phyloP scores from a whole-genome alignment of 164 flowering plant genomes.

The Warburgia ugandensis region DNA sequence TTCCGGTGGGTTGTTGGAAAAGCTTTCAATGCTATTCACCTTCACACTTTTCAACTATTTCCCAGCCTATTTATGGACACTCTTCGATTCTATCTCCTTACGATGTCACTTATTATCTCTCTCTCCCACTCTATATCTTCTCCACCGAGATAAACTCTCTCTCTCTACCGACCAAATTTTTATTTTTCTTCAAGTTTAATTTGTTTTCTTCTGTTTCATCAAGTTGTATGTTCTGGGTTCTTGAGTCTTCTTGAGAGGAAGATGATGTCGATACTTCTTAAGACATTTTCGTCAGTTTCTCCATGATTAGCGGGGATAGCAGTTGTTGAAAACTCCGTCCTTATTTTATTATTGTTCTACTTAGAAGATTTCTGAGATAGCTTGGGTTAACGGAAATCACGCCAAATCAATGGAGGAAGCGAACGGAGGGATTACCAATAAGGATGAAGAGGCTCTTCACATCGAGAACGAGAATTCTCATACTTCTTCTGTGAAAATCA shows the following conservation, averaged over 20 bases:
- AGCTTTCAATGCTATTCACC: conserved; percentile 1
- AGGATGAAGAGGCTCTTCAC: neutral
- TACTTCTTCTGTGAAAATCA: neutral
- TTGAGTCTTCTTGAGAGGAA: no score
- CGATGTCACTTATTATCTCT: neutral
- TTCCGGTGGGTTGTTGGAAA: conserved; percentile 8
- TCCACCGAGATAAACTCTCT: no score
- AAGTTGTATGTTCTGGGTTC: no score
- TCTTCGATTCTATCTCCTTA: neutral
- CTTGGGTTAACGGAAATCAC: conserved; percentile 6
- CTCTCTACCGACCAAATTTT: no score
- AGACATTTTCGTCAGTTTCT: neutral
- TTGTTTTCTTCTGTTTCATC: no score
- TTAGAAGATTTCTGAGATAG: neutral
- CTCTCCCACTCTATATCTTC: no score
- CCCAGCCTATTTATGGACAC: neutral
- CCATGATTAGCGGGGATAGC: neutral
- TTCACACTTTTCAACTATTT: neutral
- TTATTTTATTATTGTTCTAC: neutral
- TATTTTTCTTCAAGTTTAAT: no score
- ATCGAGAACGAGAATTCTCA: conserved; percentile 1
- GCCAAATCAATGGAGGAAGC: conserved; percentile 9
- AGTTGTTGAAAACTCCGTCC: neutral
- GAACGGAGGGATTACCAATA: neutral
- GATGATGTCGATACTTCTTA: neutral